Evolutionary conservation across 2,329 filamentous ascomycete genomes (phyloP).

Genomic region (Drechslera avenae): DNA sequence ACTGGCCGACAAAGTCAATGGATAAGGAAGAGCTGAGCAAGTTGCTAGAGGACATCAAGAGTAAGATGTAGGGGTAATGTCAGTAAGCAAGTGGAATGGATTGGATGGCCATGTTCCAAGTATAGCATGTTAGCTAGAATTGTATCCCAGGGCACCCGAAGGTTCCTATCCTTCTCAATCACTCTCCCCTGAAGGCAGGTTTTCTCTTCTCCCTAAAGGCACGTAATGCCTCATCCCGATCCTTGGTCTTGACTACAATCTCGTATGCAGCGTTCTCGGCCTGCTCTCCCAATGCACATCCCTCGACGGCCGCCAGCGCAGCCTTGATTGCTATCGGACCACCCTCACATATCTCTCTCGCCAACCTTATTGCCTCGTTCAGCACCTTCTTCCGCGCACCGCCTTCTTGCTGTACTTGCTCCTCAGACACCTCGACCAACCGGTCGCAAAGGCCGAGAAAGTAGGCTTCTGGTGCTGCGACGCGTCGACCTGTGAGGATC

Average conservation of each 20-base stretch:
- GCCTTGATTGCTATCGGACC: conserved; percentile 82
- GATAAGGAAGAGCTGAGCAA: conserved; percentile 85
- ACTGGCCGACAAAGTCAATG: conserved; percentile 75
- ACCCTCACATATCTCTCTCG: conserved; percentile 85
- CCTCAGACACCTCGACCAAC: conserved; percentile 77
- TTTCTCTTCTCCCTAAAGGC: conserved; percentile 82
- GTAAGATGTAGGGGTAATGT: conserved; percentile 70
- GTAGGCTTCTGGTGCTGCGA: conserved; percentile 83
- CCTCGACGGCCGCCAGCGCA: conserved; percentile 77
- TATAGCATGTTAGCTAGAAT: too few relatives aligned
- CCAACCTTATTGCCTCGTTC: conserved; percentile 76
- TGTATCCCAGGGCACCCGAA: too few relatives aligned
- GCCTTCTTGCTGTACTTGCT: conserved; percentile 56
- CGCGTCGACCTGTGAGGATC: conserved; percentile 85
- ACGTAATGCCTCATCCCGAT: conserved; percentile 83
- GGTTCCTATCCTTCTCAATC: neutral
- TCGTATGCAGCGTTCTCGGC: conserved; percentile 90
- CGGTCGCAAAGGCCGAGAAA: conserved; percentile 89
- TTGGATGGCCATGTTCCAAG: conserved; percentile 15
- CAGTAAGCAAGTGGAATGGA: neutral
- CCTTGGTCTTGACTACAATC: conserved; percentile 79
- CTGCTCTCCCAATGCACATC: conserved; percentile 67
- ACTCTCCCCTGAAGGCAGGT: conserved; percentile 66
- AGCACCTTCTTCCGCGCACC: conserved; percentile 71
- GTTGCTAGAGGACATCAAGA: conserved; percentile 81